Percentiles rank a stretch among this genome's conserved stretches.
phyloP scores from a whole-genome alignment of 805 yeast species.

The Kurtzmaniella cleridarum region DNA sequence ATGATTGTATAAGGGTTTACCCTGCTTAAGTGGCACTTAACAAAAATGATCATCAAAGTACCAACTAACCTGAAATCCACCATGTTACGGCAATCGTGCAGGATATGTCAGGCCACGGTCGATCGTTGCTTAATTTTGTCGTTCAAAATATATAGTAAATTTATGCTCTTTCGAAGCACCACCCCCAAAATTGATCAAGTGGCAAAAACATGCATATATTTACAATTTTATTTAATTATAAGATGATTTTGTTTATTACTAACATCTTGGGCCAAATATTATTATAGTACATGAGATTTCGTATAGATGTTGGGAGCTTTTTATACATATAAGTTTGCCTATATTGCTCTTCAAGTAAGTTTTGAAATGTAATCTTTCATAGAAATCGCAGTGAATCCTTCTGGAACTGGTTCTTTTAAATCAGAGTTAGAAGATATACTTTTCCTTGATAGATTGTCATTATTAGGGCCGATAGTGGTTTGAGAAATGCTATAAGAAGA shows the following conservation, averaged over 20 bases:
- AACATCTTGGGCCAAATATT: neutral
- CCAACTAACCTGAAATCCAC: no score
- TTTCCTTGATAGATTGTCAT: neutral
- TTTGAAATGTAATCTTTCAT: slow-evolving; percentile 18
- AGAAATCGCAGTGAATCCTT: slow-evolving; percentile 14
- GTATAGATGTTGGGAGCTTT: neutral
- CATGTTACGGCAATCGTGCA: no score
- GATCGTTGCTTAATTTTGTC: no score
- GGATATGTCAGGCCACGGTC: no score
- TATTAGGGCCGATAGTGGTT: neutral
- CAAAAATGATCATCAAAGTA: neutral
- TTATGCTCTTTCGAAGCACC: no score
- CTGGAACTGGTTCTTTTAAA: slow-evolving; percentile 2
- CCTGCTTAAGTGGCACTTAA: slow-evolving; percentile 29
- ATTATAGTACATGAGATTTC: neutral
- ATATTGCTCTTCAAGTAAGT: neutral
- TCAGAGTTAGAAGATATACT: neutral
- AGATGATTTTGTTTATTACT: slow-evolving; percentile 42
- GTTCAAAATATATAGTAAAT: no score
- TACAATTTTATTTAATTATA: slow-evolving; percentile 35
- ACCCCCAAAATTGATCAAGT: no score
- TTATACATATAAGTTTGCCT: no score
- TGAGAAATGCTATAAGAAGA: neutral
- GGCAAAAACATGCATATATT: no score
- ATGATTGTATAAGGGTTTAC: slow-evolving; percentile 35